Evolutionary conservation across 805 yeast genomes (phyloP).

Genomic region (Ogataea ramenticola): DNA sequence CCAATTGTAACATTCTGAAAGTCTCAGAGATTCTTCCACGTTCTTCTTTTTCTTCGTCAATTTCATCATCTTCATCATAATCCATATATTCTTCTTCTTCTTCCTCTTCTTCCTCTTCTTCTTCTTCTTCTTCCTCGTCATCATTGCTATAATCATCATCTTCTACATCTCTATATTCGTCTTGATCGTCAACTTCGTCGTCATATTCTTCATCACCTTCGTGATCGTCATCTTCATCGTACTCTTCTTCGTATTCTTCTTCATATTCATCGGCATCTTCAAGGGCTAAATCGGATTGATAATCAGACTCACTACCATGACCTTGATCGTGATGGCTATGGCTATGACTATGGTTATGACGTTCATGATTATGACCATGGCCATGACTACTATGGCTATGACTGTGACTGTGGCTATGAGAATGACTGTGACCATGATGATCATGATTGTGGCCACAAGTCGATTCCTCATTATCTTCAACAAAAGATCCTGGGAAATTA

Average conservation of each 20-base stretch:
- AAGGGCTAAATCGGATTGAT: conserved; percentile 12
- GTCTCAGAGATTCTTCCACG: conserved; percentile 69
- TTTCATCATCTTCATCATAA: conserved; percentile 30
- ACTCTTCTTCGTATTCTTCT: conserved; percentile 12
- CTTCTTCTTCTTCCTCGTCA: conserved; percentile 17
- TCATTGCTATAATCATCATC: conserved; percentile 1
- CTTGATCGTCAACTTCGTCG: conserved; percentile 10
- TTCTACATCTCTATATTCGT: conserved; percentile 4
- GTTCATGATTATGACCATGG: no score
- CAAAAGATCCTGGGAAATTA: conserved; percentile 1
- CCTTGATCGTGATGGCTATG: conserved; percentile 24
- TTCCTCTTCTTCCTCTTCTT: conserved; percentile 13
- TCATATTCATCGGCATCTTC: conserved; percentile 5
- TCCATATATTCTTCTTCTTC: conserved; percentile 22
- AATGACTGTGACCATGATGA: conserved; percentile 1
- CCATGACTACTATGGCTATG: not conserved
- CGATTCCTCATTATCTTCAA: not conserved
- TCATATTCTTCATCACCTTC: conserved; percentile 7
- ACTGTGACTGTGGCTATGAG: not conserved
- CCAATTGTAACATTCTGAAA: conserved; percentile 69
- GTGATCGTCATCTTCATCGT: conserved; percentile 6
- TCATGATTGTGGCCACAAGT: no score
- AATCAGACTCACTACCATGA: conserved; percentile 23
- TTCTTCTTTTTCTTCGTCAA: conserved; percentile 43
- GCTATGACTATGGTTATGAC: not conserved